Evolutionary conservation across 2,329 filamentous ascomycete genomes (phyloP).

Genomic region (Boeremia lycopersici): DNA sequence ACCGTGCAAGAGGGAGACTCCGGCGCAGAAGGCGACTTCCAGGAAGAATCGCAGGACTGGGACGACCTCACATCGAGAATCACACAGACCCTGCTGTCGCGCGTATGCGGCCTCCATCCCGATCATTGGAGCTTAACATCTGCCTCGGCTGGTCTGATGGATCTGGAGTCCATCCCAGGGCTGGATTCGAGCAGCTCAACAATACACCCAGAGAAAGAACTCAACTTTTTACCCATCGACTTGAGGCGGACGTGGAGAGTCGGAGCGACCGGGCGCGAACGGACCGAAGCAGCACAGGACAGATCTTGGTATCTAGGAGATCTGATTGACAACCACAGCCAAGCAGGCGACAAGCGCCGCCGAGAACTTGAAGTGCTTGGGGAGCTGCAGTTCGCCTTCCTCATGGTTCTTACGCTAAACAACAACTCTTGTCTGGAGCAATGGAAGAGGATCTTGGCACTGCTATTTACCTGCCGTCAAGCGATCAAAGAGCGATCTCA

Average conservation of each 20-base stretch:
- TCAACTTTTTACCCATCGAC: slow-evolving; percentile 64
- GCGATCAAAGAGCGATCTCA: slow-evolving; percentile 56
- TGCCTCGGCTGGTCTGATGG: slow-evolving; percentile 61
- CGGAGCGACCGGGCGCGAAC: slow-evolving; percentile 65
- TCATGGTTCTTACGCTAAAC: slow-evolving; percentile 67
- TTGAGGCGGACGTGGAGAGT: slow-evolving; percentile 67
- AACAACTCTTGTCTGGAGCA: slow-evolving; percentile 71
- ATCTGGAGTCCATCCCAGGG: slow-evolving; percentile 66
- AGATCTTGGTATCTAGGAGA: slow-evolving; percentile 66
- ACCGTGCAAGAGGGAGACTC: slow-evolving; percentile 41
- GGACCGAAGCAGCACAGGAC: slow-evolving; percentile 67
- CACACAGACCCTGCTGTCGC: slow-evolving; percentile 54
- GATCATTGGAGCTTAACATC: slow-evolving; percentile 63
- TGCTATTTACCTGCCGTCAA: slow-evolving; percentile 62
- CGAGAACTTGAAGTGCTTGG: slow-evolving; percentile 54
- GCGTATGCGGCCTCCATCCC: slow-evolving; percentile 55
- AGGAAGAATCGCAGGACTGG: slow-evolving; percentile 61
- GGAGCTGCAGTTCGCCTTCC: slow-evolving; percentile 67
- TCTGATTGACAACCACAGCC: slow-evolving; percentile 53
- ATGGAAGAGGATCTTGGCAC: slow-evolving; percentile 64
- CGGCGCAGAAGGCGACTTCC: slow-evolving; percentile 35
- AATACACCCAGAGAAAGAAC: slow-evolving; percentile 46
- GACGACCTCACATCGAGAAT: slow-evolving; percentile 58
- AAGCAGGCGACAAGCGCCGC: slow-evolving; percentile 30
- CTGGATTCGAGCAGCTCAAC: slow-evolving; percentile 47